phyloP scores from a whole-genome alignment of 495 filamentous ascomycete species.

The Lophiotrema nucula region DNA sequence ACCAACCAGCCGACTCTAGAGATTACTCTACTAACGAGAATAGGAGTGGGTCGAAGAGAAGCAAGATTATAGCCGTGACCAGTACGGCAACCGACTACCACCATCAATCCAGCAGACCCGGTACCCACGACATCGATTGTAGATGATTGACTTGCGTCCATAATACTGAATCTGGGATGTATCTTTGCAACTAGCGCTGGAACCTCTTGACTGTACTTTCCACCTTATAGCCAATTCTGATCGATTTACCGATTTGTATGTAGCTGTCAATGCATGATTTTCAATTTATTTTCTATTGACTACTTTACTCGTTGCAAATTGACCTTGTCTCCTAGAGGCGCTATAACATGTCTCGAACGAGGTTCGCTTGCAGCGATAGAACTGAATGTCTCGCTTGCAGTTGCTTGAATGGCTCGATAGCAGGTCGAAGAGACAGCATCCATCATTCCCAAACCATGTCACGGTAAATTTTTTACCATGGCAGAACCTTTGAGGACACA shows the following conservation, averaged over 20 bases:
- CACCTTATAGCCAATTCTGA: neutral
- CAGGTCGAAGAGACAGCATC: too few species aligned
- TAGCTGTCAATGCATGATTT: neutral
- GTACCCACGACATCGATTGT: slow-evolving; percentile 3
- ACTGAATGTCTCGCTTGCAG: too few species aligned
- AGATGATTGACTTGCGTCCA: neutral
- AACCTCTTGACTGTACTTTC: neutral
- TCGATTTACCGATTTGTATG: neutral
- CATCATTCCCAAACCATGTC: too few species aligned
- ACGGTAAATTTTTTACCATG: too few species aligned
- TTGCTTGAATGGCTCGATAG: too few species aligned
- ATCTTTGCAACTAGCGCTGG: neutral
- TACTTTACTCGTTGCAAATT: neutral
- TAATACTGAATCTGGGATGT: neutral
- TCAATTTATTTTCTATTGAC: neutral
- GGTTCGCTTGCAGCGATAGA: too few species aligned
- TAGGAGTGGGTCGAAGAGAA: slow-evolving; percentile 23
- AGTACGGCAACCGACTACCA: slow-evolving; percentile 20
- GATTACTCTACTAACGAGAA: neutral
- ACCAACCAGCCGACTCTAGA: neutral
- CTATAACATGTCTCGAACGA: neutral
- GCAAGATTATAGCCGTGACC: slow-evolving; percentile 13
- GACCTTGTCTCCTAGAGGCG: neutral
- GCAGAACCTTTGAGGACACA: too few species aligned
- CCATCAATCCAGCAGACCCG: slow-evolving; percentile 1